Evolutionary conservation across 1,139 yeast species (phyloP), one percentile per base, ranked within the genome.

Genomic region (Protomyces lactucae-debilis): DNA sequence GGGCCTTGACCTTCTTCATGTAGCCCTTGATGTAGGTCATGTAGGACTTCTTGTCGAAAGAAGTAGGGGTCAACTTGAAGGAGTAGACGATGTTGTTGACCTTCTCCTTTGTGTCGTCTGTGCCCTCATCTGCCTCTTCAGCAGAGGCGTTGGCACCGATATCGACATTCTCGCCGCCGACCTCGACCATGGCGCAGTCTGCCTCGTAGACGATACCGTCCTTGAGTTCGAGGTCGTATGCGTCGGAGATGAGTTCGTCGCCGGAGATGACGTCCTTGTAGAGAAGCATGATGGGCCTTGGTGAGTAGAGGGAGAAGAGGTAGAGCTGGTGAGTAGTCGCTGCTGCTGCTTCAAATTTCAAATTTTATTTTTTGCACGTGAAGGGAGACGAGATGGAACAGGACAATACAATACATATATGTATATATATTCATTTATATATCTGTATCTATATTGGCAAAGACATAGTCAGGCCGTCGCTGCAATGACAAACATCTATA

Each of bases 141-240:
- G 98, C 97, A 74, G 97, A 90, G 77, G 99, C 97, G 87, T 95
- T 93, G 76, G 96, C 99, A 82, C 99, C 99, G 79, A 93, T 93
- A 79, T 93, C 98, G 74, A 93, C 85, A 77, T 92, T 92, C 77
- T 89, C 89, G 67, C 80, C 80, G 78, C 84, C 86, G 74, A 92
- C 88, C 75, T 82, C 86, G 80, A 93, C 85, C 93, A 90, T 86
- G 76, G 84, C 82, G 82, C 98, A 90, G 85, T 93, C 90, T 72
- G 96, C 99, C 84, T 93, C 99, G 84, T 83, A 89, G 79, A 92
- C 89, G 74, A 84, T 97, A 71, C 84, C 89, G 75, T 88, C 96
- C 71, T 93, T 97, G 78, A 80, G 81, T 77, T 82, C 87, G 78
- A 84, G 77, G 79, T 88, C 96, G 85, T 91, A 95, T 75, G 98